A percentile compares a stretch with the other conserved stretches of the same genome.
phyloP scores from a whole-genome alignment of 495 filamentous ascomycete genomes.

The Podospora didyma region DNA sequence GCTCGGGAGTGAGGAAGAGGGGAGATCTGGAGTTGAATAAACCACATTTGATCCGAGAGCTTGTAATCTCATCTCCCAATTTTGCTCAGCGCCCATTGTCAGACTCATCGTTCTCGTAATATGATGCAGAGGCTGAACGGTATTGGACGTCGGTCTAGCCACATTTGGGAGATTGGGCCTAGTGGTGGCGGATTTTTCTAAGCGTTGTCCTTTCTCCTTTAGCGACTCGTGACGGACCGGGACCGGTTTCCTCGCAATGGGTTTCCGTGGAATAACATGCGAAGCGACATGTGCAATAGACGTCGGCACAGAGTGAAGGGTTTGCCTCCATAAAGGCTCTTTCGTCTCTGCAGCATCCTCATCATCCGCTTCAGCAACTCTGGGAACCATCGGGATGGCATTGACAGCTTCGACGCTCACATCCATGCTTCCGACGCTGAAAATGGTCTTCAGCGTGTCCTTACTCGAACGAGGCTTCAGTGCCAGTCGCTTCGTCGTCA shows the following conservation, averaged over 20 bases:
- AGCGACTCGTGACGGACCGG: conserved; percentile 16
- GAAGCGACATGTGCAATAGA: conserved; percentile 25
- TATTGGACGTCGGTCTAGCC: conserved; percentile 11
- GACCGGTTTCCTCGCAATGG: conserved; percentile 32
- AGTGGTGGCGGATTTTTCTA: neutral
- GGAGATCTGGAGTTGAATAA: conserved; percentile 17
- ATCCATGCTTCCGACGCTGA: conserved; percentile 36
- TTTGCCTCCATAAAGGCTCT: conserved; percentile 22
- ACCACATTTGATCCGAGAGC: conserved; percentile 7
- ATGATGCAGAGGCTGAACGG: conserved; percentile 6
- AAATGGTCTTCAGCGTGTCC: conserved; percentile 40
- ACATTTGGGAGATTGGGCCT: conserved; percentile 15
- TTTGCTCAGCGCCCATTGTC: conserved; percentile 12
- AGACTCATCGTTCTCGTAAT: conserved; percentile 19
- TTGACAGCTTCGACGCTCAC: conserved; percentile 24
- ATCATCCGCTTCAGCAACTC: conserved; percentile 7
- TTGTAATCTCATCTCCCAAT: conserved; percentile 10
- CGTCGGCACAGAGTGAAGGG: conserved; percentile 22
- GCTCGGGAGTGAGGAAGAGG: conserved; percentile 23
- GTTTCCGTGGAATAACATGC: conserved; percentile 28
- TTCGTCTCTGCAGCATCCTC: conserved; percentile 13
- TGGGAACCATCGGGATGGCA: conserved; percentile 4
- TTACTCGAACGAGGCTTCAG: conserved; percentile 30
- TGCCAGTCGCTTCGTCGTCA: conserved; percentile 30
- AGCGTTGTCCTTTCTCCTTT: neutral